Evolutionary conservation across 306 rosid genomes (phyloP), one percentile per base, ranked within the genome.

Genomic region (Cicer pinnatifidum): DNA sequence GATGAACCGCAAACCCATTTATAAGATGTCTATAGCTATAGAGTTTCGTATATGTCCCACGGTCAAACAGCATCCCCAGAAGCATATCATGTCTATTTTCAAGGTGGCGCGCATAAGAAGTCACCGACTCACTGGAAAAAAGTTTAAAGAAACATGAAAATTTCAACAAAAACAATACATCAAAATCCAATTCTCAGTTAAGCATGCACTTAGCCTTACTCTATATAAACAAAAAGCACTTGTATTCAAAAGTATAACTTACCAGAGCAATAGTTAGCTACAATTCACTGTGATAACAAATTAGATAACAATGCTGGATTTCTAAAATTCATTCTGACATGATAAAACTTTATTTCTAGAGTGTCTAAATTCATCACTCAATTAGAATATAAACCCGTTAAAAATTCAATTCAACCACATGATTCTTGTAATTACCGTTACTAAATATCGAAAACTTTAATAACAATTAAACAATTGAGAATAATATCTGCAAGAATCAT

Each of bases 1-100:
- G 81, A 81, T 92, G 92, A 84, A 89, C 97, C 33, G 99, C 84
- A 83, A 95, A 95, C 45, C 99, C 99, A 89, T 95, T 95, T 81
- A 95, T 81, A 72, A 95, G 96, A 90, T 95, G 99, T 19, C 80
- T 72, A 82, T 91, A 95, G 75, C 99, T 95, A 74, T 95, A 95
- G 70, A 95, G 88, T 76, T 95, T 95, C 50, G 71, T 69, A 82
- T 91, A 95, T 63, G 88, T 87, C 54, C 97, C 97, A 28, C 44
- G 67, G 61, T 91, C 93, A 76, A 95, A 95, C 78, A 95, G 84
- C 97, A 87, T 69, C 40, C 91, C 96, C 23, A 95, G 97, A 83
- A 95, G 97, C 97, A 89, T 88, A 76, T 95, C 99, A 59, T 95
- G 99, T 69, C 86, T 90, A 53, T 61, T 86, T 77, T 95, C 97